Conservation (phyloP, 768 basidiomycete genomes). For the Trametes villosa region DNA sequence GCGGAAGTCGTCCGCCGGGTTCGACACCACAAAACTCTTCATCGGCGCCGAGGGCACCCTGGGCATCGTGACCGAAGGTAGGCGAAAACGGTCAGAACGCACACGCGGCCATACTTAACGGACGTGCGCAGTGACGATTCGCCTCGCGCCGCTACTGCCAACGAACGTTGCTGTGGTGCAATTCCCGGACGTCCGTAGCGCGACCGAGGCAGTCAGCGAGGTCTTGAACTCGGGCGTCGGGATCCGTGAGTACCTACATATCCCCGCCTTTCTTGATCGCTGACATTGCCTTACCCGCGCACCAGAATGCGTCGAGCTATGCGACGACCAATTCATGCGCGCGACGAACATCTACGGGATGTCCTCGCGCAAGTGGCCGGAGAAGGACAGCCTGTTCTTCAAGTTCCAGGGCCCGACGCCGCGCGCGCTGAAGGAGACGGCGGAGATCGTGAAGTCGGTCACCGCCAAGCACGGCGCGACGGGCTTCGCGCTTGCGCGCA, state of each 20-base stretch:
- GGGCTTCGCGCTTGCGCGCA: slow-evolving; percentile 66
- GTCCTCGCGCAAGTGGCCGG: slow-evolving; percentile 60
- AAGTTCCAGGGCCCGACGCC: slow-evolving; percentile 72
- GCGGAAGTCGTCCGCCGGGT: slow-evolving; percentile 87
- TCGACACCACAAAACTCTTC: slow-evolving; percentile 83
- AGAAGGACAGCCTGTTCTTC: slow-evolving; percentile 78
- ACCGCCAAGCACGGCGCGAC: slow-evolving; percentile 68
- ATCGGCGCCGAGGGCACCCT: slow-evolving; percentile 84
- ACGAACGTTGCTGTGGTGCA: slow-evolving; percentile 83
- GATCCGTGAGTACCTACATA: slow-evolving; percentile 59
- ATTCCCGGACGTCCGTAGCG: slow-evolving; percentile 75
- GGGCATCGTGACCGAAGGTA: slow-evolving; percentile 91
- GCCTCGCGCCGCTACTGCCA: slow-evolving; percentile 80
- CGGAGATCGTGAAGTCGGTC: slow-evolving; percentile 59
- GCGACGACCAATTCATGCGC: slow-evolving; percentile 72
- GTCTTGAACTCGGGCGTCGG: slow-evolving; percentile 71
- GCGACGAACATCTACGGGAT: slow-evolving; percentile 61
- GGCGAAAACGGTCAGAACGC: background rate
- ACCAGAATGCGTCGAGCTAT: slow-evolving; percentile 82
- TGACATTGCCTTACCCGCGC: background rate
- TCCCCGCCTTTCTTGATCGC: background rate
- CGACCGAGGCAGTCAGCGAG: slow-evolving; percentile 75
- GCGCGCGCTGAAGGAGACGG: slow-evolving; percentile 62
- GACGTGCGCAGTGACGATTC: slow-evolving; percentile 62
- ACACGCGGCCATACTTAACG: background rate